Evolutionary conservation across 768 basidiomycete species (phyloP).

Genomic region (Suillus weaverae): DNA sequence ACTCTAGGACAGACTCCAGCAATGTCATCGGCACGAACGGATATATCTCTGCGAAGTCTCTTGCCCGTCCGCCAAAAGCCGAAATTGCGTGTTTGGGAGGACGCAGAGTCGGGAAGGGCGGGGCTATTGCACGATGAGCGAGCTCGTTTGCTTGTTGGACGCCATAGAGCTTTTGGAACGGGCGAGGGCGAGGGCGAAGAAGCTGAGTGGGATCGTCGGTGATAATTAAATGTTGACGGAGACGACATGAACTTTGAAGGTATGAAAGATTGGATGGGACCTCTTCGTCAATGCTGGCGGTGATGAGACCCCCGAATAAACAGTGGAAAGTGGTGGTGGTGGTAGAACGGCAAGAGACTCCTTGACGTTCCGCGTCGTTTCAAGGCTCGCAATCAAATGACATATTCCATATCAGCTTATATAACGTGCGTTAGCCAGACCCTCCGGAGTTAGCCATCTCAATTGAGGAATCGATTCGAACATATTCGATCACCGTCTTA

Average conservation of each 20-base stretch:
- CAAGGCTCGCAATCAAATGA: conserved; percentile 4
- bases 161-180: conserved; percentile 39
- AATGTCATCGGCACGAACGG: conserved; percentile 36
- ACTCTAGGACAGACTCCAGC: conserved; percentile 7
- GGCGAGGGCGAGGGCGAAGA: conserved; percentile 37
- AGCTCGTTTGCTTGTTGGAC: conserved; percentile 49
- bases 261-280: not conserved
- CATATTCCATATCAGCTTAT: not conserved
- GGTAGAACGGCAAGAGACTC: conserved; percentile 1
- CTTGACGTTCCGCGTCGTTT: conserved; percentile 4
- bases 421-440: not conserved
- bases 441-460: not conserved
- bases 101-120: conserved; percentile 33
- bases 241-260: conserved; percentile 34
- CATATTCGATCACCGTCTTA: not conserved
- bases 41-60: conserved; percentile 47
- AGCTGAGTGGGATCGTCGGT: conserved; percentile 55
- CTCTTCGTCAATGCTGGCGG: conserved; percentile 15
- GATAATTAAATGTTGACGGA: conserved; percentile 36
- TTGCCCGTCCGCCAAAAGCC: conserved; percentile 58
- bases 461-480: not conserved
- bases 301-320: conserved; percentile 24
- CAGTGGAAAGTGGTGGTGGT: not conserved
- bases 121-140: conserved; percentile 41
- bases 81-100: conserved; percentile 50